Evolutionary conservation across 148 eudicot species (phyloP).

Genomic region (Rhododendron kiyosumense): DNA sequence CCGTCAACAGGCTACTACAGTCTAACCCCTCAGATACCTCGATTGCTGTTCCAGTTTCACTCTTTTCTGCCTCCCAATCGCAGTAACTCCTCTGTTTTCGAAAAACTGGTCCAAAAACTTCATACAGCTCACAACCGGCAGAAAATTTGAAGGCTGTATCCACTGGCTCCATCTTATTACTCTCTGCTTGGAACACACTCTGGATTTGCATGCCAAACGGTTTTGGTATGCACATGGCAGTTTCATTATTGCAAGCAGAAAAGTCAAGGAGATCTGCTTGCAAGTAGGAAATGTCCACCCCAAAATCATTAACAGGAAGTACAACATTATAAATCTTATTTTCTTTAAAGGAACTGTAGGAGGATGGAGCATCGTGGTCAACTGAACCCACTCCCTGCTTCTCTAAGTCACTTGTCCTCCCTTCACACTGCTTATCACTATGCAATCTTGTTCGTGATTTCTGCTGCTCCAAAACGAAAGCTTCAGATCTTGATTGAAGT

Average conservation of each 20-base stretch:
- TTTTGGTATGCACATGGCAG: background rate
- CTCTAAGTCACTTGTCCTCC: background rate
- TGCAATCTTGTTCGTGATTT: background rate
- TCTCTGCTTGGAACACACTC: slow-evolving; percentile 22
- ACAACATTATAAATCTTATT: background rate
- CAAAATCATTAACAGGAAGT: background rate
- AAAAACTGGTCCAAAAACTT: slow-evolving; percentile 66
- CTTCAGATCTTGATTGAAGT: slow-evolving; percentile 25
- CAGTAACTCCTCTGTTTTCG: slow-evolving; percentile 29
- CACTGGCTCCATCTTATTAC: slow-evolving; percentile 22
- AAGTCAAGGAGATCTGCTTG: background rate
- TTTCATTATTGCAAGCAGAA: background rate
- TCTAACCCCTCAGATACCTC: slow-evolving; percentile 44
- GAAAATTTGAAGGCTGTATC: slow-evolving; percentile 24
- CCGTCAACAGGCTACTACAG: slow-evolving; percentile 44
- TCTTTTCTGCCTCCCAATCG: slow-evolving; percentile 37
- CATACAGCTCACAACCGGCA: slow-evolving; percentile 77
- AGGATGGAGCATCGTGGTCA: background rate
- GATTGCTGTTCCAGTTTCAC: slow-evolving; percentile 24
- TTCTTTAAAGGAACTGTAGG: background rate
- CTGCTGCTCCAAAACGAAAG: slow-evolving; percentile 8
- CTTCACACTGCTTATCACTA: background rate
- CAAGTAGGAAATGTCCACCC: background rate
- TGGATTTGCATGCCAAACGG: slow-evolving; percentile 7
- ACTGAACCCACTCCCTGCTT: background rate